A percentile compares a stretch with the other conserved stretches of the same genome.
Evolutionary conservation across 2,329 filamentous ascomycete species (phyloP).

Genomic region (Trichothecium sympodiale): DNA sequence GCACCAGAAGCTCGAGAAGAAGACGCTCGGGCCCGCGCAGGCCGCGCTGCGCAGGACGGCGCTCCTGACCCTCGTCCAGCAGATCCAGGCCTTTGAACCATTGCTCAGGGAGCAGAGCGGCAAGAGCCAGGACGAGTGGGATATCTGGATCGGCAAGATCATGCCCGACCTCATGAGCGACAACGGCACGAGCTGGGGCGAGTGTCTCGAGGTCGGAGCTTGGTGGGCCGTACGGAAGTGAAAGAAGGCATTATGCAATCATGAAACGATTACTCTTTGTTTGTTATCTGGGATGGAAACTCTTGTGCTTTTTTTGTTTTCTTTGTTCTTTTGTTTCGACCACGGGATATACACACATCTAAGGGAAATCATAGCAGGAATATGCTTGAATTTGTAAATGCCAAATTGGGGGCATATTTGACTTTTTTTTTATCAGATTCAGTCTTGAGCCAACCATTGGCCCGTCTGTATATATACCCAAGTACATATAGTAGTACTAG

Average conservation of each 20-base stretch:
- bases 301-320: too few relatives aligned
- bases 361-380: too few relatives aligned
- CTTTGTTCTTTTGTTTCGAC: not conserved
- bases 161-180: constrained; percentile 67
- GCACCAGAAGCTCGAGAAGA: constrained; percentile 27
- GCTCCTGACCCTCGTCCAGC: constrained; percentile 64
- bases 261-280: too few relatives aligned
- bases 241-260: too few relatives aligned
- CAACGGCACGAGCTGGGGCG: constrained; percentile 64
- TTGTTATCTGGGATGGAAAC: too few relatives aligned
- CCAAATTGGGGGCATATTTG: too few relatives aligned
- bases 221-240: constrained; percentile 66
- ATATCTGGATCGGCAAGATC: constrained; percentile 72
- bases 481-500: too few relatives aligned
- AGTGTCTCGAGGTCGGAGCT: constrained; percentile 73
- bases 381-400: too few relatives aligned
- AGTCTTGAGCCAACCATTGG: too few relatives aligned
- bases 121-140: constrained; percentile 79
- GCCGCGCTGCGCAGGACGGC: constrained; percentile 66
- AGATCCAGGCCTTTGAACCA: constrained; percentile 72
- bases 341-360: not conserved
- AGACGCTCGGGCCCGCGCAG: constrained; percentile 55
- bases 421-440: too few relatives aligned
- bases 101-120: constrained; percentile 64
- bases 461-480: too few relatives aligned